Evolutionary conservation across 2,329 filamentous ascomycete species (phyloP), one percentile per base, ranked within the genome.

Genomic region (Seiridium unicorne): DNA sequence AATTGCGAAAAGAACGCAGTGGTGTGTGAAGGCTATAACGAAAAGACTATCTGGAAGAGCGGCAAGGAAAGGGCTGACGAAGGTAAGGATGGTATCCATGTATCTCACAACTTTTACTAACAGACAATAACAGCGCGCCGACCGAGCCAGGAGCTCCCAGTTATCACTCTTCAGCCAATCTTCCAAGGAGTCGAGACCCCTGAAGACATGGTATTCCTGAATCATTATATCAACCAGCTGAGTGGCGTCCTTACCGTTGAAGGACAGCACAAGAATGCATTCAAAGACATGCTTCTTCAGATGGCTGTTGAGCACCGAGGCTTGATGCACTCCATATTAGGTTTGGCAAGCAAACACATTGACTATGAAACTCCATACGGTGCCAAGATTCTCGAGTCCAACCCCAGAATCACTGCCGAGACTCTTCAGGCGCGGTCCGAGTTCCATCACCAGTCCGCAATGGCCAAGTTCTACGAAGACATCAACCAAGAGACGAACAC

Each of bases 1-100:
- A 96, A 96, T 69, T 97, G 93, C 70, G 89, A 95, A 76, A 97
- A 96, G 81, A 97, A 96, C 72, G 92, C 92, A 7, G 91, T 96
- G 10, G 86, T 93, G 10, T 97, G 93, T 71, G 92, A 96, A 75
- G 93, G 93, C 10, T 97, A 96, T 70, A 91, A 91, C 55, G 89
- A 92, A 63, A 92, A 92, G 72, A 89, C 91, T 61, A 84, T 92
- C 57, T 97, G 93, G 93, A 92, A 89, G 73, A 93, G 91, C 70
- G 92, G 92, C 35, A 92, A 86, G 71, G 90, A 94, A 73, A 89
- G 83, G 70, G 83, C 86, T 40, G 88, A 90, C 77, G 87, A 92
- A 77, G 84, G 85, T 86, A 78, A 65, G 76, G 4, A 5, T 11
- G n/a, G 44, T 10, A 40, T 62, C 51, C 11, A 54, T 56, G 40